Evolutionary conservation across 192 early-diverging fungal genomes (phyloP).

Genomic region (Jimgerdemannia lactiflua): DNA sequence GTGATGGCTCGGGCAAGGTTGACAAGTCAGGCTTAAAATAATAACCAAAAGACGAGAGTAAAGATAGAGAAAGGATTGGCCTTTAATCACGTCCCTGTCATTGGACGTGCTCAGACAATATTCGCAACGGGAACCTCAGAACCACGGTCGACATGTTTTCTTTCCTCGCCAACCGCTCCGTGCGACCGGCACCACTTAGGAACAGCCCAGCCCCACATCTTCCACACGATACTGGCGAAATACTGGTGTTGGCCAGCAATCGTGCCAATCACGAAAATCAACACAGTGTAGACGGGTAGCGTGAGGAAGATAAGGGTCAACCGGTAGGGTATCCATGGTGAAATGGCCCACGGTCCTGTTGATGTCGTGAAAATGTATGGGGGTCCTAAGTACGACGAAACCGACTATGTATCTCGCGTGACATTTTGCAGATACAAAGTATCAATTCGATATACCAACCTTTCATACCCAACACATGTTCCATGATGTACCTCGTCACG

Average conservation of each 20-base stretch:
- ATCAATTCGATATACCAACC: neutral
- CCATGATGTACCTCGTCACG: slow-evolving; percentile 5
- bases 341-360: neutral
- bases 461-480: neutral
- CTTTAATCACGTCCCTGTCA: too few relatives aligned
- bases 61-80: neutral
- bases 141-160: neutral
- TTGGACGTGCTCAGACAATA: too few relatives aligned
- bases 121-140: too few relatives aligned
- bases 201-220: slow-evolving; percentile 14
- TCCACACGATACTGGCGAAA: slow-evolving; percentile 1
- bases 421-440: too few relatives aligned
- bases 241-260: slow-evolving; percentile 2
- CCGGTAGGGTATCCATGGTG: slow-evolving; percentile 2
- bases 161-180: neutral
- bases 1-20: too few relatives aligned
- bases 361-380: neutral
- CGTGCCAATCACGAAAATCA: slow-evolving; percentile 14
- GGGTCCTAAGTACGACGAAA: too few relatives aligned
- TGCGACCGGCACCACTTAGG: neutral
- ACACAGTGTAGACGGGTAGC: slow-evolving; percentile 8
- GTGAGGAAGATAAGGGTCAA: neutral
- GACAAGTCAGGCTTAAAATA: too few relatives aligned
- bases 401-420: too few relatives aligned
- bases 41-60: neutral